Conservation (phyloP, 2,329 filamentous ascomycete species). For the Lojkania enalia region DNA sequence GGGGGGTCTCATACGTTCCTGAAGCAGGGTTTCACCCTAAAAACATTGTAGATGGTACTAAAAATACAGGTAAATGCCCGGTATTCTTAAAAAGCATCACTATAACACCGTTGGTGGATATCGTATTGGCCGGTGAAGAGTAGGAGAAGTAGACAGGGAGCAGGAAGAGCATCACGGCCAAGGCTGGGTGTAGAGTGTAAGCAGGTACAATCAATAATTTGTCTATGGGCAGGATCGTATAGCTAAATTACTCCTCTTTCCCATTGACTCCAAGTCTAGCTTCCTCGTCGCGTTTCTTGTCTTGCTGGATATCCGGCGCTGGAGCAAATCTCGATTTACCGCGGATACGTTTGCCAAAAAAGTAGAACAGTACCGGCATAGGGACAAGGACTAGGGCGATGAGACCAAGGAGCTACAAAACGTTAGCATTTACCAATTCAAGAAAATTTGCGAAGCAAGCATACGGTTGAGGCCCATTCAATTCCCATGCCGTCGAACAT, state of each 20-base stretch:
- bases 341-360: conserved; percentile 50
- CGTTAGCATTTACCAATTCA: background rate
- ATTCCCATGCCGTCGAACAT: conserved; percentile 60
- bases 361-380: conserved; percentile 50
- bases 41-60: too few species aligned
- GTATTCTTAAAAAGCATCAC: too few species aligned
- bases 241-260: conserved; percentile 1
- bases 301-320: conserved; percentile 44
- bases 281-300: conserved; percentile 41
- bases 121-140: too few species aligned
- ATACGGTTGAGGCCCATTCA: conserved; percentile 48
- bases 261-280: conserved; percentile 11
- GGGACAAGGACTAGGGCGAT: conserved; percentile 49
- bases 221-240: too few species aligned
- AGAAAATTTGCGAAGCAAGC: background rate
- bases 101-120: too few species aligned
- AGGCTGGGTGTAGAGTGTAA: too few species aligned
- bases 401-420: conserved; percentile 44
- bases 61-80: too few species aligned
- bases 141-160: too few species aligned
- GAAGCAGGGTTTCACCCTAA: too few species aligned
- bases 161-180: too few species aligned
- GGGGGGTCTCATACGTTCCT: too few species aligned
- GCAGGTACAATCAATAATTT: too few species aligned
- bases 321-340: conserved; percentile 50